Conservation (phyloP, 2,329 filamentous ascomycete species). For the Helotiales sp. region DNA sequence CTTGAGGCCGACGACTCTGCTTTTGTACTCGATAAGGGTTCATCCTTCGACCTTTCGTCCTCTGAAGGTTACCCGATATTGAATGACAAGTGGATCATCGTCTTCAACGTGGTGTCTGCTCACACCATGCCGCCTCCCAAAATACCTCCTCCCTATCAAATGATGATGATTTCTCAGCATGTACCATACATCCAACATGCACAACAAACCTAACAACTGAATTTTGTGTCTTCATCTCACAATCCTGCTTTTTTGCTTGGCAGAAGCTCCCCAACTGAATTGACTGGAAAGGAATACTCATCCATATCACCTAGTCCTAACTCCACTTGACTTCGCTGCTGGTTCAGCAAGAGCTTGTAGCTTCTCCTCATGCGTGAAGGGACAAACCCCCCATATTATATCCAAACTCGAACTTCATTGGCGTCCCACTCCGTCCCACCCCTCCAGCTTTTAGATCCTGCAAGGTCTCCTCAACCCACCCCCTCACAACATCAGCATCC, state of each 20-base stretch:
- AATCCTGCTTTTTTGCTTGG: too few species aligned
- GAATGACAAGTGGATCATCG: neutral
- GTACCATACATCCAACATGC: slow-evolving; percentile 12
- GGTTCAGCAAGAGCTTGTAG: neutral
- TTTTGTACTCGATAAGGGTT: neutral
- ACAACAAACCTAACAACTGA: neutral
- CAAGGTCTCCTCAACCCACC: neutral
- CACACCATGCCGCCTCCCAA: neutral
- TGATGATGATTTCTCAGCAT: neutral
- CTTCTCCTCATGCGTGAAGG: neutral
- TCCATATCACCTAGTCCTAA: slow-evolving; percentile 8
- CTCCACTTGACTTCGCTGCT: slow-evolving; percentile 10
- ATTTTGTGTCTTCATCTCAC: slow-evolving; percentile 18
- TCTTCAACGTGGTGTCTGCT: neutral
- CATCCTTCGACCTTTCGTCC: neutral
- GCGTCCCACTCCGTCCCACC: neutral
- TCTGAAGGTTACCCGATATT: neutral
- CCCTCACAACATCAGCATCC: neutral
- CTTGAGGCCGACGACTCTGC: neutral
- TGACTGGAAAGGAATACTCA: too few species aligned
- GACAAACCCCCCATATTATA: neutral
- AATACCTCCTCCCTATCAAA: neutral
- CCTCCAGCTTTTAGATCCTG: neutral
- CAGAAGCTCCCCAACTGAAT: too few species aligned
- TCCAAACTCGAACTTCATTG: neutral